Percentiles rank a stretch among this genome's conserved stretches.
phyloP scores from a whole-genome alignment of 805 yeast species.

The Lipomyces yamanashiensis region DNA sequence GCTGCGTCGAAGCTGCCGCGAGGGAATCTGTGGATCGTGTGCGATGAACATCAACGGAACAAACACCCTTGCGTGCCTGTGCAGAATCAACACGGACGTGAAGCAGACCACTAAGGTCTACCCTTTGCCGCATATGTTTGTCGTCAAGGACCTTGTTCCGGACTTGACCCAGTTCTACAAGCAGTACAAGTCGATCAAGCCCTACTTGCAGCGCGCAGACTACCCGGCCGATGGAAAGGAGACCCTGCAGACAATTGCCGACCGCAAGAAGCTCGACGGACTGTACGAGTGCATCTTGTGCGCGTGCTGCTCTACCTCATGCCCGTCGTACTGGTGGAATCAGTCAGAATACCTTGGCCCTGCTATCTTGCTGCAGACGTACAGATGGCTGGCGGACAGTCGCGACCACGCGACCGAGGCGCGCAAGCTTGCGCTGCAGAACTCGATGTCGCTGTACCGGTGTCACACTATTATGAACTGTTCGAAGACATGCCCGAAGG shows the following conservation, averaged over 20 bases:
- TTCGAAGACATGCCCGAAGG: constrained; percentile 97
- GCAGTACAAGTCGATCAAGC: constrained; percentile 98
- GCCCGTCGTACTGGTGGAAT: constrained; percentile 99
- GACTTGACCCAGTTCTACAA: constrained; percentile 97
- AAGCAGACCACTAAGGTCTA: constrained; percentile 82
- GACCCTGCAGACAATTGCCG: constrained; percentile 86
- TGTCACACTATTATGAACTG: constrained; percentile 97
- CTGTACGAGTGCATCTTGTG: constrained; percentile 96
- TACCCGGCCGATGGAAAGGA: constrained; percentile 91
- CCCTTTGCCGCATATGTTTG: constrained; percentile 98
- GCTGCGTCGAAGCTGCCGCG: constrained; percentile 97
- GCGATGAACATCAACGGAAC: constrained; percentile 99
- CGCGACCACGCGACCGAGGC: constrained; percentile 85
- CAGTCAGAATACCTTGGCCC: constrained; percentile 98
- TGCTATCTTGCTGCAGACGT: constrained; percentile 98
- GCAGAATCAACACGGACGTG: constrained; percentile 84
- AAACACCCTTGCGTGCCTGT: constrained; percentile 95
- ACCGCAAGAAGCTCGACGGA: constrained; percentile 95
- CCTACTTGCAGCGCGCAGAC: constrained; percentile 83
- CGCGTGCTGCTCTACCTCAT: constrained; percentile 98
- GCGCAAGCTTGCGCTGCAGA: constrained; percentile 89
- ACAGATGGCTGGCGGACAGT: constrained; percentile 97
- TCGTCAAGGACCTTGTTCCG: constrained; percentile 95
- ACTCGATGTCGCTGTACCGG: constrained; percentile 96
- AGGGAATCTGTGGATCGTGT: constrained; percentile 99